Evolutionary conservation across 192 early-diverging fungal species (phyloP).

Genomic region (Chytriomyces sp.): DNA sequence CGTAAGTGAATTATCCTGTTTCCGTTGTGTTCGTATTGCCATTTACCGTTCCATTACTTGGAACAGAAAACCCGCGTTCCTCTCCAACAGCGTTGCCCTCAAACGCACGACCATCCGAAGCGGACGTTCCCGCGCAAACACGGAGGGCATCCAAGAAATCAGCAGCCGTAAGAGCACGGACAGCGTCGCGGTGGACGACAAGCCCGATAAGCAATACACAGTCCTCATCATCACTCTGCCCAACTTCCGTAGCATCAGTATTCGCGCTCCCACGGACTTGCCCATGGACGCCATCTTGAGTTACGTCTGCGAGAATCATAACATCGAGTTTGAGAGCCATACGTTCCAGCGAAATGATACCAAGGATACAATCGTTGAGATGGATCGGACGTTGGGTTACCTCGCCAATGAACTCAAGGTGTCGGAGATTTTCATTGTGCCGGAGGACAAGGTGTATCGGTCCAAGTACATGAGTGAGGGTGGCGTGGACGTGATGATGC

Average conservation of each 20-base stretch:
- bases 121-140: constrained; percentile 39
- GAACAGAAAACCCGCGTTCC: constrained; percentile 27
- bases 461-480: constrained; percentile 51
- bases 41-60: neutral
- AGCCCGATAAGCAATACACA: constrained; percentile 17
- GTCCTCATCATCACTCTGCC: constrained; percentile 37
- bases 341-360: constrained; percentile 39
- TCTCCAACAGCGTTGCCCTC: neutral
- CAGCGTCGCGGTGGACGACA: neutral
- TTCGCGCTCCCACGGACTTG: constrained; percentile 40
- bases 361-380: constrained; percentile 40
- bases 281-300: constrained; percentile 47
- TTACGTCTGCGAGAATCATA: constrained; percentile 42
- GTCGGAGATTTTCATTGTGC: constrained; percentile 45
- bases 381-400: constrained; percentile 48
- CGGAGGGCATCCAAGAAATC: constrained; percentile 34
- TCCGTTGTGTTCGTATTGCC: neutral
- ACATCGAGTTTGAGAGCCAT: constrained; percentile 45
- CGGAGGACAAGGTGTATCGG: constrained; percentile 54
- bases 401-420: constrained; percentile 35
- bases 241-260: constrained; percentile 33
- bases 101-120: constrained; percentile 19
- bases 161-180: neutral
- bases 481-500: constrained; percentile 53
- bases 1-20: neutral